These are phyloP conservation scores for Symbiotaphrina buchneri DNA, from an alignment of 495 filamentous ascomycete species.

Conservation along the genomic window DNA sequence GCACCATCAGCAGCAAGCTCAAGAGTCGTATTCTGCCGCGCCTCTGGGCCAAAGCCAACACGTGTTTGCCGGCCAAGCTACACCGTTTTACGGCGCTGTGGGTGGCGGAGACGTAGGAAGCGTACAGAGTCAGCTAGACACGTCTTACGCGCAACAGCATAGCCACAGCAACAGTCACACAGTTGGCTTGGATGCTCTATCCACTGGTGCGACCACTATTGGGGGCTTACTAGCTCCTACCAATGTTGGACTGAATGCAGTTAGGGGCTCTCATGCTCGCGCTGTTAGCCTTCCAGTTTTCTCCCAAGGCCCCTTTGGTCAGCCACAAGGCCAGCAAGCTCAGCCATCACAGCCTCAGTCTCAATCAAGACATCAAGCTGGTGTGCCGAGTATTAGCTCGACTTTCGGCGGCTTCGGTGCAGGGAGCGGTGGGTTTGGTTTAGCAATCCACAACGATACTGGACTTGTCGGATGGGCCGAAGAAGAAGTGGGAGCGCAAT, in stretches of 20 bases:
- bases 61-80: slow-evolving; percentile 19
- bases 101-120: slow-evolving; percentile 7
- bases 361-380: not conserved
- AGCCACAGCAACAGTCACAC: slow-evolving; percentile 30
- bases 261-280: slow-evolving; percentile 54
- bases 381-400: slow-evolving; percentile 7
- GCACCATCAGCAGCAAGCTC: slow-evolving; percentile 29
- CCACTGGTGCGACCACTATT: slow-evolving; percentile 39
- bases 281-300: slow-evolving; percentile 68
- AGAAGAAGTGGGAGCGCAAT: slow-evolving; percentile 35
- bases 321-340: slow-evolving; percentile 13
- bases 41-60: slow-evolving; percentile 40
- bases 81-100: slow-evolving; percentile 17
- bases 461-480: slow-evolving; percentile 46
- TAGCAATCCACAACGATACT: slow-evolving; percentile 39
- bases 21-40: slow-evolving; percentile 25
- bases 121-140: too few relatives aligned
- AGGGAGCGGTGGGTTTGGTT: slow-evolving; percentile 33
- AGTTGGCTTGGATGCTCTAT: slow-evolving; percentile 32
- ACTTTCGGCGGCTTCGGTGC: slow-evolving; percentile 26
- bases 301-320: slow-evolving; percentile 33
- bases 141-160: slow-evolving; percentile 27
- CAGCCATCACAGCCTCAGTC: slow-evolving; percentile 8
- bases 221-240: slow-evolving; percentile 56
- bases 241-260: slow-evolving; percentile 25